A percentile compares a stretch with the other conserved stretches of the same genome.
phyloP scores from a whole-genome alignment of 371 early-diverging fungal genomes.

The Syncephalastrum monosporum region DNA sequence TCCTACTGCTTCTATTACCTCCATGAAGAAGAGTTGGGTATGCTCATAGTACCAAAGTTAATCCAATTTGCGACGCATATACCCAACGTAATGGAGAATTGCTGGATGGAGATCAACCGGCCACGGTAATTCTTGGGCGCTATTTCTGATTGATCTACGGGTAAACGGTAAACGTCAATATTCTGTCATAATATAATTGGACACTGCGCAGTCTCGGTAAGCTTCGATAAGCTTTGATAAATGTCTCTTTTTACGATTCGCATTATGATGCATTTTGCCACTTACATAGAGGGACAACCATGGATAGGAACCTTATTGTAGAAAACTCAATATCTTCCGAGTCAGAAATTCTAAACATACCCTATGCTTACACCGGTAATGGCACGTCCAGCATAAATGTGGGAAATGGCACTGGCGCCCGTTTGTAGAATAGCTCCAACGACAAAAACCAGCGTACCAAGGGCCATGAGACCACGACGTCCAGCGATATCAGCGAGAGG shows the following conservation, averaged over 20 bases:
- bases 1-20: constrained; percentile 21
- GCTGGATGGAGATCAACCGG: constrained; percentile 83
- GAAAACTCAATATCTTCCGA: background rate
- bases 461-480: constrained; percentile 72
- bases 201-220: too few relatives aligned
- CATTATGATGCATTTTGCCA: background rate
- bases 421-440: constrained; percentile 76
- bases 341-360: constrained; percentile 30
- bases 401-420: constrained; percentile 47
- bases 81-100: constrained; percentile 80
- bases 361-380: constrained; percentile 87
- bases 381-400: constrained; percentile 74
- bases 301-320: constrained; percentile 61
- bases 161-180: too few relatives aligned
- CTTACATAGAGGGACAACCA: constrained; percentile 83
- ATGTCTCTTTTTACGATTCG: too few relatives aligned
- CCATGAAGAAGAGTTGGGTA: constrained; percentile 50
- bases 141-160: constrained; percentile 82
- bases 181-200: too few relatives aligned
- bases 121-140: constrained; percentile 87
- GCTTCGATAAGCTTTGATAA: too few relatives aligned
- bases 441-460: constrained; percentile 69
- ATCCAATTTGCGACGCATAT: constrained; percentile 43
- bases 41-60: constrained; percentile 29
- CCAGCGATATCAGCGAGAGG: constrained; percentile 72